These are phyloP conservation scores for Colletotrichum lini DNA, from an alignment of 2,329 filamentous ascomycete species.

Conservation along the genomic window DNA sequence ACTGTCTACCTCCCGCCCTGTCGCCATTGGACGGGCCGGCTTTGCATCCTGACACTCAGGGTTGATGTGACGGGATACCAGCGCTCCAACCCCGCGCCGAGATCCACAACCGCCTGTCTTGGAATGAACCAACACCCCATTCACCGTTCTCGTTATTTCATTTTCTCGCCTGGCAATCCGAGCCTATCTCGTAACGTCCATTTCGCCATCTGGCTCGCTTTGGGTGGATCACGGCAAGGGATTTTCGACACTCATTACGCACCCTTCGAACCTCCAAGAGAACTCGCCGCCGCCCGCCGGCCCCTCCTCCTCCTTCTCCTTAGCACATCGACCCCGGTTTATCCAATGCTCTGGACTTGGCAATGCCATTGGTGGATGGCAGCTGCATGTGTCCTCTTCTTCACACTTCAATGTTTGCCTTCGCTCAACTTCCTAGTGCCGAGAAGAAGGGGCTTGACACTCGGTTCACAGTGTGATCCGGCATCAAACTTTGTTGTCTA, in stretches of 20 bases:
- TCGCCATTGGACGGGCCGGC: not conserved
- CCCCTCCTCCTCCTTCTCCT: no score
- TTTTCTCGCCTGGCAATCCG: constrained; percentile 35
- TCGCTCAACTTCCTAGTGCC: not conserved
- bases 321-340: constrained; percentile 5
- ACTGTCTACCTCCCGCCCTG: not conserved
- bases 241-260: constrained; percentile 29
- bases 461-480: not conserved
- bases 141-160: constrained; percentile 36
- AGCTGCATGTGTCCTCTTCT: not conserved
- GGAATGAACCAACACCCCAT: constrained; percentile 39
- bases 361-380: not conserved
- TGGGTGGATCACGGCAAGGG: constrained; percentile 29
- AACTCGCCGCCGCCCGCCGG: not conserved
- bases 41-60: constrained; percentile 15
- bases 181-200: constrained; percentile 38
- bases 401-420: not conserved
- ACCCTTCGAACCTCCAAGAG: constrained; percentile 33
- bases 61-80: constrained; percentile 21
- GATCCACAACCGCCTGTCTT: constrained; percentile 38
- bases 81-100: constrained; percentile 40
- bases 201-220: constrained; percentile 33
- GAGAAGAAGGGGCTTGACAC: not conserved
- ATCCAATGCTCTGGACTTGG: not conserved
- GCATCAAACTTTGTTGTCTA: not conserved